Conservation (phyloP, 352 stramenopile genomes). For the Globisporangium polare region DNA sequence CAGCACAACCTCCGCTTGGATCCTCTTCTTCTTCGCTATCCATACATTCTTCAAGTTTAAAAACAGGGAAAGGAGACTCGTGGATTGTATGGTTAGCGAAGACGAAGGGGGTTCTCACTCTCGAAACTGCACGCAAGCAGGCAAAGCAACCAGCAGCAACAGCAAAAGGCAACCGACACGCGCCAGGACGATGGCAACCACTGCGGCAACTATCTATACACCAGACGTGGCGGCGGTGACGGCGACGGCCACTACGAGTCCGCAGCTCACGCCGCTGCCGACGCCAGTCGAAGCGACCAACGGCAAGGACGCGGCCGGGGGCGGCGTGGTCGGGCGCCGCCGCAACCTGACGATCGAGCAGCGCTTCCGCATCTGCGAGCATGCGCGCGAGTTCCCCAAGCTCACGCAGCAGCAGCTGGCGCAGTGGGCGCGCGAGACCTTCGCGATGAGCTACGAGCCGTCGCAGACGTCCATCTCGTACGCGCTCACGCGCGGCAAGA, state of each 20-base stretch:
- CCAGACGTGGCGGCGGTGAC: no score
- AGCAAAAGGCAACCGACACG: no score
- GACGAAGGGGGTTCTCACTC: neutral
- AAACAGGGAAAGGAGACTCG: no score
- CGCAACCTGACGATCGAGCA: constrained; percentile 79
- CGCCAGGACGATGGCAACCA: neutral
- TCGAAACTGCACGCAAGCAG: neutral
- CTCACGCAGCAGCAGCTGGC: constrained; percentile 69
- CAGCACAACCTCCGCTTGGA: no score
- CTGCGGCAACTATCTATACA: neutral
- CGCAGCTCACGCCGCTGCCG: no score
- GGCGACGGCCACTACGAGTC: no score
- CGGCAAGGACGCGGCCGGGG: neutral
- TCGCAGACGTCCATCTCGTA: constrained; percentile 83
- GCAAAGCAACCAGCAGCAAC: neutral
- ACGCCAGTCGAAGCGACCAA: neutral
- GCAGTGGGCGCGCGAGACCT: constrained; percentile 73
- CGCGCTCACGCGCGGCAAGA: constrained; percentile 69
- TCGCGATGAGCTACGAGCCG: constrained; percentile 61
- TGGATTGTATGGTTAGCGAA: no score
- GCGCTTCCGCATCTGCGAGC: constrained; percentile 75
- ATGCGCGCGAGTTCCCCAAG: constrained; percentile 67
- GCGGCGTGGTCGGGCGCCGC: neutral
- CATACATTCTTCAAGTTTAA: neutral
- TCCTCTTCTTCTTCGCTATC: neutral